Evolutionary conservation across 2,329 filamentous ascomycete species (phyloP).

Genomic region (Ophiocordyceps camponoti-saundersi): DNA sequence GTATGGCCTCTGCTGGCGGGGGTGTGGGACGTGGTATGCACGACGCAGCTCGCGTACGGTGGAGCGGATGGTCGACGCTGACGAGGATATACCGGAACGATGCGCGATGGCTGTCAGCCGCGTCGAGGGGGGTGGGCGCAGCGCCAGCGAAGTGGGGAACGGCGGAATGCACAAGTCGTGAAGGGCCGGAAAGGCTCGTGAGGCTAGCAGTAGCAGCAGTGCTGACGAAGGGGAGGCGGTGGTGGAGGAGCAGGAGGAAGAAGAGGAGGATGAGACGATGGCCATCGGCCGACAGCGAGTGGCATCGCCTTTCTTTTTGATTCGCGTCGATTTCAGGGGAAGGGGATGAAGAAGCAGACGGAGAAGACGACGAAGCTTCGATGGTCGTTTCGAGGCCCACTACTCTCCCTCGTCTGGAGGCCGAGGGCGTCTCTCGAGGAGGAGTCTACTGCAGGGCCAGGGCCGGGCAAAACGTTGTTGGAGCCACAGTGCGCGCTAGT

Average conservation of each 20-base stretch:
- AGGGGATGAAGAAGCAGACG: too few species aligned
- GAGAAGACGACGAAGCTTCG: neutral
- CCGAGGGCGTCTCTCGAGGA: neutral
- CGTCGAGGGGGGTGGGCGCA: neutral
- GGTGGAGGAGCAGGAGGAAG: neutral
- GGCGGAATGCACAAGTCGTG: neutral
- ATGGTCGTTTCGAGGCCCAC: neutral
- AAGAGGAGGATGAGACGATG: neutral
- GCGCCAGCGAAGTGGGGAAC: neutral
- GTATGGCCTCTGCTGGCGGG: constrained; percentile 12
- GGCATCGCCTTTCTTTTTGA: too few species aligned
- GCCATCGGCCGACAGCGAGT: neutral
- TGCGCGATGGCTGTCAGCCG: neutral
- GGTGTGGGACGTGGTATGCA: constrained; percentile 1
- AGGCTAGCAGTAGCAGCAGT: neutral
- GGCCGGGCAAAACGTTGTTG: too few species aligned
- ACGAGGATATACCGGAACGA: constrained; percentile 1
- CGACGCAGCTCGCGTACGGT: neutral
- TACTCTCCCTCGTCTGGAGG: neutral
- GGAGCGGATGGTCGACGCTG: neutral
- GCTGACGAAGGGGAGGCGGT: neutral
- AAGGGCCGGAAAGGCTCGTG: neutral
- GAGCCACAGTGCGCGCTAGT: too few species aligned
- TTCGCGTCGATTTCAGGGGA: too few species aligned
- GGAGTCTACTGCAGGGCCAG: too few species aligned